Conservation (phyloP, 768 basidiomycete genomes). For the Gymnopilus dilepis region DNA sequence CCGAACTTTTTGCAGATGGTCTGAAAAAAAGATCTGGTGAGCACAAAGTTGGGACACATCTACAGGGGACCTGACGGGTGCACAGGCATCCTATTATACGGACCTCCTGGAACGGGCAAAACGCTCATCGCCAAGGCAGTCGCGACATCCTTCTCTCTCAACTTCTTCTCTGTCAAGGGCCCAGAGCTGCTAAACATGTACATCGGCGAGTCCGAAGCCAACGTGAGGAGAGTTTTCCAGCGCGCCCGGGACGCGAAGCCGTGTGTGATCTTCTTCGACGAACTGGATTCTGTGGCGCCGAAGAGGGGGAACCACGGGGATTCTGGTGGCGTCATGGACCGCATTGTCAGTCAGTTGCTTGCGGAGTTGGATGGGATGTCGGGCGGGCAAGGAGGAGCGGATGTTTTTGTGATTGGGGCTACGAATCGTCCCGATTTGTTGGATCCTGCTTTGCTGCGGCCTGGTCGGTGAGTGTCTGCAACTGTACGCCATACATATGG, state of each 20-base stretch:
- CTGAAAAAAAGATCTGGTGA: constrained; percentile 95
- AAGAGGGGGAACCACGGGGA: constrained; percentile 95
- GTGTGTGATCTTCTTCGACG: constrained; percentile 97
- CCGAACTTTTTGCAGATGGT: constrained; percentile 88
- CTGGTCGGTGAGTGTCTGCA: constrained; percentile 72
- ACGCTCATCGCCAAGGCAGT: constrained; percentile 96
- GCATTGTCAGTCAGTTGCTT: constrained; percentile 93
- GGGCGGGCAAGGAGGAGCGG: constrained; percentile 57
- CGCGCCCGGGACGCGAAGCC: constrained; percentile 90
- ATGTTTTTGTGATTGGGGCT: constrained; percentile 94
- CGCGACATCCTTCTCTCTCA: constrained; percentile 92
- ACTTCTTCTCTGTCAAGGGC: constrained; percentile 97
- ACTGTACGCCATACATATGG: no score
- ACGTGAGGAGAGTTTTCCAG: constrained; percentile 92
- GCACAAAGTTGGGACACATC: constrained; percentile 5
- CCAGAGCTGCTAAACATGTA: constrained; percentile 98
- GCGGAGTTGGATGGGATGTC: constrained; percentile 95
- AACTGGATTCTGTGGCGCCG: constrained; percentile 93
- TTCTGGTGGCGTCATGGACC: constrained; percentile 97
- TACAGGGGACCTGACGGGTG: background rate
- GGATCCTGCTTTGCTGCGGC: constrained; percentile 87
- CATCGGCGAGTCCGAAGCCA: constrained; percentile 97
- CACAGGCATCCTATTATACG: constrained; percentile 87
- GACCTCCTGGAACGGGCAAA: constrained; percentile 96
- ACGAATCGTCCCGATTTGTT: constrained; percentile 94